Percentiles rank a stretch among this genome's conserved stretches.
phyloP scores from a whole-genome alignment of 1,284 basidiomycete species.

The Puccinia coronata region DNA sequence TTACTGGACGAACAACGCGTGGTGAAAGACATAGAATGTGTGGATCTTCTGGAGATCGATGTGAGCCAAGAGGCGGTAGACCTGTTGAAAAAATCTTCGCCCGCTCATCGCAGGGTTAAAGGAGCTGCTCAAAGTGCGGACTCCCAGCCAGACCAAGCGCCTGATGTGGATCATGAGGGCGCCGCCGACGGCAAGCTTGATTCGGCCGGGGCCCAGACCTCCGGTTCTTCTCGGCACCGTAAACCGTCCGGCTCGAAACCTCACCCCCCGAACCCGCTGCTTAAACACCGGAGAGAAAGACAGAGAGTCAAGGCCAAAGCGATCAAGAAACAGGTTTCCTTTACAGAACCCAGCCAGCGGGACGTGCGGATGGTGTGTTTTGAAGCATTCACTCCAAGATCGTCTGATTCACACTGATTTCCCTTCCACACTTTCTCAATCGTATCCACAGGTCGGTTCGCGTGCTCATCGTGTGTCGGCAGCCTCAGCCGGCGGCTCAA shows the following conservation, averaged over 20 bases:
- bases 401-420: background rate
- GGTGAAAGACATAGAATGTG: conserved; percentile 20
- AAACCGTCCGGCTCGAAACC: background rate
- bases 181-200: background rate
- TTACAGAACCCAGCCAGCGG: background rate
- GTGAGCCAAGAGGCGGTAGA: background rate
- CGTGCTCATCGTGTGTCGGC: background rate
- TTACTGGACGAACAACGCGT: conserved; percentile 64
- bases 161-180: background rate
- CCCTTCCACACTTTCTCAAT: background rate
- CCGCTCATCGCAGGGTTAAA: background rate
- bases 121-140: background rate
- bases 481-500: background rate
- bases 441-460: background rate
- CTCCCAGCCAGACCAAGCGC: background rate
- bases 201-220: background rate
- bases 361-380: background rate
- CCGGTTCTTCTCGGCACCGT: background rate
- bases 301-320: background rate
- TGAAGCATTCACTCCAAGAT: too few relatives aligned
- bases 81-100: conserved; percentile 21
- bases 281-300: background rate
- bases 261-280: conserved; percentile 16
- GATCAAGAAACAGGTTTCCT: background rate
- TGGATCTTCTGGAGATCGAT: conserved; percentile 36